These are phyloP conservation scores for Nigrospora osmanthi DNA, from an alignment of 2,329 filamentous ascomycete genomes.

Conservation along the genomic window DNA sequence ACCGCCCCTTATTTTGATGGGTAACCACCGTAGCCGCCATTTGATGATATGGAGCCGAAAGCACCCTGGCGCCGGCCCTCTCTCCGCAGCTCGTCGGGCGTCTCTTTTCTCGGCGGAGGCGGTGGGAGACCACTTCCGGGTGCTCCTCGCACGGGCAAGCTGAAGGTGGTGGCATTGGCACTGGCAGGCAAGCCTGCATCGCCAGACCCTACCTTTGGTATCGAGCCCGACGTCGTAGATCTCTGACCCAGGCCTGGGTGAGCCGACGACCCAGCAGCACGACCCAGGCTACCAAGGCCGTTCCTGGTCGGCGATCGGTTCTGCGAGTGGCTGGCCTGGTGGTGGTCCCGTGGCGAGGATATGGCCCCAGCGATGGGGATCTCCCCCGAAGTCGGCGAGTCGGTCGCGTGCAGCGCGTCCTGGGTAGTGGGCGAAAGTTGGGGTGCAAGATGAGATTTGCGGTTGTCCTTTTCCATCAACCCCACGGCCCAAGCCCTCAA, in stretches of 20 bases:
- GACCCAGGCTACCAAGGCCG: conserved; percentile 37
- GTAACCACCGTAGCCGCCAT: conserved; percentile 27
- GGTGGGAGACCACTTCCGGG: conserved; percentile 51
- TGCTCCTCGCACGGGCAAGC: conserved; percentile 56
- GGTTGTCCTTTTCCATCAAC: conserved; percentile 90
- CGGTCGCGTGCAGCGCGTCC: conserved; percentile 60
- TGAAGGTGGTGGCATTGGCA: conserved; percentile 44
- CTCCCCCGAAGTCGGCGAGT: conserved; percentile 58
- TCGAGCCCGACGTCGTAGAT: conserved; percentile 42
- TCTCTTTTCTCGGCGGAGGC: conserved; percentile 50
- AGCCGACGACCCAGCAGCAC: conserved; percentile 31
- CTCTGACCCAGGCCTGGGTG: conserved; percentile 48
- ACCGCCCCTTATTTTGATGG: conserved; percentile 15
- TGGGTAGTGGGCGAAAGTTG: conserved; percentile 72
- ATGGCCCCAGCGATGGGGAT: conserved; percentile 59
- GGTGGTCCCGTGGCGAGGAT: conserved; percentile 44
- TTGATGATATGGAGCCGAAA: conserved; percentile 39
- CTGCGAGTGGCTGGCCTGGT: conserved; percentile 26
- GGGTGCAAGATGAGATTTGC: conserved; percentile 85
- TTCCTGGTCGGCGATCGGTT: conserved; percentile 46
- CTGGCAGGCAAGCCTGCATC: conserved; percentile 27
- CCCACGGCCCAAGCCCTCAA: conserved; percentile 88
- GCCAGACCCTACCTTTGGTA: conserved; percentile 36
- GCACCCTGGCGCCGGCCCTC: conserved; percentile 46
- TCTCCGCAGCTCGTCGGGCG: conserved; percentile 43